phyloP scores from a whole-genome alignment of 306 rosid species.

The Citrullus amarus region DNA sequence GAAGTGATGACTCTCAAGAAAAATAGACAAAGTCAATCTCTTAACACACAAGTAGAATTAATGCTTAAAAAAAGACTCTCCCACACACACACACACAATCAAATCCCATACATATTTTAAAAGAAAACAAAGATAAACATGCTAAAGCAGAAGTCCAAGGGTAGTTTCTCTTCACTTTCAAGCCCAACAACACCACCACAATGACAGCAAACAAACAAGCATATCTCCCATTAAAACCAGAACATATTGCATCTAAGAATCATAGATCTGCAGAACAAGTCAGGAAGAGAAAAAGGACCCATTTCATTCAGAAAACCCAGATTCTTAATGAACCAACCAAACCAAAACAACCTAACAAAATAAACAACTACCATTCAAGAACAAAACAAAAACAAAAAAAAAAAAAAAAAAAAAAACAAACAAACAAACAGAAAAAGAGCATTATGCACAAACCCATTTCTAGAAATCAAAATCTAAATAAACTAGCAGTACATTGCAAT shows the following conservation, averaged over 20 bases:
- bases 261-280: background rate
- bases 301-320: background rate
- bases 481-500: background rate
- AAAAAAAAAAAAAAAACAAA: too few relatives aligned
- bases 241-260: background rate
- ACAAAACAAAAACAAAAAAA: too few relatives aligned
- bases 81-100: background rate
- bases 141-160: background rate
- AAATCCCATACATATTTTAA: background rate
- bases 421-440: background rate
- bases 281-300: background rate
- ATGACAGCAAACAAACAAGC: background rate
- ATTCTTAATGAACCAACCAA: background rate
- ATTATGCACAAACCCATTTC: background rate
- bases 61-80: background rate
- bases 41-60: background rate
- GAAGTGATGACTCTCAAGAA: background rate
- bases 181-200: background rate
- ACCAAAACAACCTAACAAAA: background rate
- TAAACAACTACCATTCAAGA: background rate
- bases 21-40: background rate
- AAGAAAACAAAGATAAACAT: background rate
- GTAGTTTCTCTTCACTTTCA: background rate
- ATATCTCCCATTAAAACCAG: background rate
- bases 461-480: background rate